Base-by-base conservation (phyloP, 2,329 filamentous ascomycete species). In the Trichoderma harzianum region DNA sequence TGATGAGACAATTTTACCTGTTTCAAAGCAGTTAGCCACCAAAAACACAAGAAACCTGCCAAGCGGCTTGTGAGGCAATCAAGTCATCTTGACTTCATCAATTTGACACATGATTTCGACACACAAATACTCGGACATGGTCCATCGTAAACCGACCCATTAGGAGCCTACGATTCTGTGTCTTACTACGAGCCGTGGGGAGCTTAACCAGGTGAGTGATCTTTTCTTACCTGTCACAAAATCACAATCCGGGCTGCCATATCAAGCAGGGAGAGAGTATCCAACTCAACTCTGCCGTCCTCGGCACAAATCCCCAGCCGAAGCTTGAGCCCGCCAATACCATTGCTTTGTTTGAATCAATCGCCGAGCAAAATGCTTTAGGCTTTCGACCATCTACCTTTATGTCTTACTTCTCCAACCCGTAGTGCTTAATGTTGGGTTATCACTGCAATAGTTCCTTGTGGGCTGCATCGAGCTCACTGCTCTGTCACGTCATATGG, bases 161-260 rank as follows among this genome's bases (percentile, higher is more conserved):
- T 24, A 30, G 32, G 21, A 58, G 39, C 30, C 39, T 12, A 14
- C 39, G 5, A 16, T 24, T 28, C 28, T 24, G 16, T 53, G 66
- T 69, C 68, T 70, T 70, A 70, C 68, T 70, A 47, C 18, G 26
- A 26, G 11, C 32, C n/a, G 68, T 10, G 60, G 68, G 60, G 68
- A 6, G 16, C 18, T 32, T 5, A 55, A 69, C 39, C 28, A 12
- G 16, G 57, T 64, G 60, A 55, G 43, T 18, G 12, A 14, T 12
- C 28, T 47, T 30, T 70, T 57, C 68, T 26, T 70, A 70, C 65
- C 28, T 58, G 55, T 39, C 60, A 55, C 32, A 30, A 43, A 30
- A 10, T 16, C 7, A 16, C 36, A 32, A 5, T 5, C 8, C n/a
- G 6, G 3, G 43, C 43, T 21, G n/a, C 43, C 43, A 51, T 21